A percentile compares a stretch with the other conserved stretches of the same genome.
Evolutionary conservation across 2,329 filamentous ascomycete genomes (phyloP).

Genomic region (Ophiostoma montium): DNA sequence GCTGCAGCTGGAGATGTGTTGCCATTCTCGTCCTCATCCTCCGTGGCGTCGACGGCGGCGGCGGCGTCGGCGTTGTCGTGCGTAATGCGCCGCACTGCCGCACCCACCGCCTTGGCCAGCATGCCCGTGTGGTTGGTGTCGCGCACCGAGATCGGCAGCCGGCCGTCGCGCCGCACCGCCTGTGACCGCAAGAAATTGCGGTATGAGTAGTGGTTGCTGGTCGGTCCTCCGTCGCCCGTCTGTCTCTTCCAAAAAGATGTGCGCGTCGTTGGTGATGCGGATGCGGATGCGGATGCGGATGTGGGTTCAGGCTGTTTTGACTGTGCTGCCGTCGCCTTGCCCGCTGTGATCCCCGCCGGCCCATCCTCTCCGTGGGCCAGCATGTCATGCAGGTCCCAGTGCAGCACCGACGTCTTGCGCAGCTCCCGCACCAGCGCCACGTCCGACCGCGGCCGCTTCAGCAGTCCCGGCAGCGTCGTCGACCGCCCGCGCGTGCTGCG

Average conservation of each 20-base stretch:
- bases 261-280: not conserved
- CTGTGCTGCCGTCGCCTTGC: too few species aligned
- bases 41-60: not conserved
- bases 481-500: constrained; percentile 7
- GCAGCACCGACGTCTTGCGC: constrained; percentile 13
- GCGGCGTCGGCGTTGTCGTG: not conserved
- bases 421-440: constrained; percentile 18
- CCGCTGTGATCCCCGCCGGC: not conserved
- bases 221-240: not conserved
- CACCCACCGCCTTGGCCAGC: constrained; percentile 57
- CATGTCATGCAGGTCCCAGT: constrained; percentile 1
- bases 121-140: constrained; percentile 58
- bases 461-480: constrained; percentile 10
- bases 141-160: constrained; percentile 57
- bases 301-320: too few species aligned
- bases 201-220: not conserved
- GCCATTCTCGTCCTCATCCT: constrained; percentile 1
- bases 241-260: constrained; percentile 3
- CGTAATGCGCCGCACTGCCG: constrained; percentile 41
- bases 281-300: not conserved
- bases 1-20: too few species aligned
- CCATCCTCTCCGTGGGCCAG: not conserved
- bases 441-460: constrained; percentile 16
- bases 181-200: constrained; percentile 12
- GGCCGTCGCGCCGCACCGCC: constrained; percentile 45